Conservation (phyloP, 305 asterid genomes). For the Fraxinus baroniana region DNA sequence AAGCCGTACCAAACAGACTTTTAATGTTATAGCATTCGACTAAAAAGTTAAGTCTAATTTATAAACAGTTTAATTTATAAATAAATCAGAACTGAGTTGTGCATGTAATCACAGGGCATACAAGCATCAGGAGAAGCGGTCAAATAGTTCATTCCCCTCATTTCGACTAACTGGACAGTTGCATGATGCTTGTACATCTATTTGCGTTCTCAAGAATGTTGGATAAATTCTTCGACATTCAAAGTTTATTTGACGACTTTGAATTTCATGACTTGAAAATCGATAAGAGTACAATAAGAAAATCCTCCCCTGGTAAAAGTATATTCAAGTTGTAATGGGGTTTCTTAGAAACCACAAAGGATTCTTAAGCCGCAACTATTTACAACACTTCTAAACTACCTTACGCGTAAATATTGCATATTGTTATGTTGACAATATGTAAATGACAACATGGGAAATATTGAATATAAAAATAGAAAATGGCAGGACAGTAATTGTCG, state of each 20-base stretch:
- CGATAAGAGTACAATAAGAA: background rate
- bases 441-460: background rate
- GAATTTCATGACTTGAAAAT: background rate
- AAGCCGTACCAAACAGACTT: no score
- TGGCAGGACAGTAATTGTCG: constrained; percentile 3
- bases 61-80: no score
- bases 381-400: background rate
- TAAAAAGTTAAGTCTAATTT: no score
- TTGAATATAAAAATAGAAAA: constrained; percentile 16
- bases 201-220: background rate
- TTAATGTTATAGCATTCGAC: background rate
- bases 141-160: background rate
- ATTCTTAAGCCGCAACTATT: background rate
- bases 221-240: background rate
- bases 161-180: background rate
- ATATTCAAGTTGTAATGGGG: background rate
- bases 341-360: background rate
- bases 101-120: background rate
- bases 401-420: background rate
- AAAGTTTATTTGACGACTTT: background rate
- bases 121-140: background rate
- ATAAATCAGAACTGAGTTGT: no score
- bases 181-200: background rate
- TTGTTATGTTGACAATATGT: background rate
- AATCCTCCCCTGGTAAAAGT: background rate